A percentile compares a stretch with the other conserved stretches of the same genome.
Conservation (phyloP, 306 rosid genomes). For the Mimosa bimucronata region DNA sequence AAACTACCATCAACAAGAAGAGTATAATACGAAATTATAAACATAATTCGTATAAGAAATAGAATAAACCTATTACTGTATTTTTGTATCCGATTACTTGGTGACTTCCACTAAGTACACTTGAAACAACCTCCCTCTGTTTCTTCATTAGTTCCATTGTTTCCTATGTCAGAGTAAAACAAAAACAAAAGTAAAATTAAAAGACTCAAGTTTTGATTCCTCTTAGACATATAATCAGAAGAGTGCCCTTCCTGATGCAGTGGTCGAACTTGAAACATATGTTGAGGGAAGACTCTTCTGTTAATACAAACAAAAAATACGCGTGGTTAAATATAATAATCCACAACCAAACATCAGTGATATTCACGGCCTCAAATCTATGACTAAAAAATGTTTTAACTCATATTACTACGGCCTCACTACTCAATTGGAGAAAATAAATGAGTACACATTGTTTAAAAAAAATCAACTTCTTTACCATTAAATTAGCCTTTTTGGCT, state of each 20-base stretch:
- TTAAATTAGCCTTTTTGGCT: not conserved
- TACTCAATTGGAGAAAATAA: not conserved
- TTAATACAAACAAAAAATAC: constrained; percentile 24
- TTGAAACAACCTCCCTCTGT: constrained; percentile 37
- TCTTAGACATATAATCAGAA: constrained; percentile 66
- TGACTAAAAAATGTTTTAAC: not conserved
- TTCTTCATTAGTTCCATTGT: constrained; percentile 25
- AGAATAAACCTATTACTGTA: constrained; percentile 47
- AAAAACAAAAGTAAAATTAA: constrained; percentile 36
- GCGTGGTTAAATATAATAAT: not conserved
- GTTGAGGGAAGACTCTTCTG: constrained; percentile 89
- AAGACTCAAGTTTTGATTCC: constrained; percentile 54
- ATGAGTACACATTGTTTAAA: not conserved
- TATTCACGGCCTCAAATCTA: not conserved
- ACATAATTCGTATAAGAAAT: constrained; percentile 37
- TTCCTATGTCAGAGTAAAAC: constrained; percentile 35
- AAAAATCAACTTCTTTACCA: not conserved
- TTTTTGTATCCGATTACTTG: constrained; percentile 44
- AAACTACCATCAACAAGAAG: no score
- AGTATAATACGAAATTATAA: constrained; percentile 40
- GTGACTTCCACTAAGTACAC: constrained; percentile 44
- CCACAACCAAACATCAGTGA: not conserved
- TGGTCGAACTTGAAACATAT: constrained; percentile 63
- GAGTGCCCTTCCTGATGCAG: constrained; percentile 97
- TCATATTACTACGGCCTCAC: not conserved